Percentiles rank a stretch among this genome's conserved stretches.
Evolutionary conservation across 1,284 basidiomycete genomes (phyloP).

Genomic region (Trichosporon asahii): DNA sequence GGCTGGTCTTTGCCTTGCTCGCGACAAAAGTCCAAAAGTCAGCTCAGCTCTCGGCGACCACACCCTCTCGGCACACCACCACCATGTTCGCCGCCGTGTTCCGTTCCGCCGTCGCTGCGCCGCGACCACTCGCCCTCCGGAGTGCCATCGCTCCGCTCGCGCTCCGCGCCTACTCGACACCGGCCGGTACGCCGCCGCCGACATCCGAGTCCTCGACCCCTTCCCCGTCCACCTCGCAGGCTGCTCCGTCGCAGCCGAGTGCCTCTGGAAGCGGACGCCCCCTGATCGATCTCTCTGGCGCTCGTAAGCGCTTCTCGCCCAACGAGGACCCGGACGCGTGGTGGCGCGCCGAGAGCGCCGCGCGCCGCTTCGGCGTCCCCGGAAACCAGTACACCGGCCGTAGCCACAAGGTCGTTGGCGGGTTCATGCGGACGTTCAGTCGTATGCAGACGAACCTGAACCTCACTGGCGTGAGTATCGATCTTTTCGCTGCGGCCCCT

Average conservation of each 20-base stretch:
- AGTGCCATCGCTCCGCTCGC: background rate
- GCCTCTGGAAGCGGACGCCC: background rate
- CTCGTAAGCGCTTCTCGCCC: background rate
- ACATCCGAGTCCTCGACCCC: background rate
- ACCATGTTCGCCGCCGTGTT: background rate
- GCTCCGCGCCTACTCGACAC: background rate
- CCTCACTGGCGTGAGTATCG: background rate
- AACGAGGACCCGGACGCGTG: constrained; percentile 23
- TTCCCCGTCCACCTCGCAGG: background rate
- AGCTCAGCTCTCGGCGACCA: background rate
- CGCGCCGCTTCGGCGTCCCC: constrained; percentile 16
- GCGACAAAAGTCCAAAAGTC: background rate
- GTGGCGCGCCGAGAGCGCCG: constrained; percentile 17
- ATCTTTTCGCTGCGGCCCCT: too few relatives aligned
- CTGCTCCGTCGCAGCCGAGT: background rate
- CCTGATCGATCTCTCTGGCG: background rate
- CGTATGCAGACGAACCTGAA: constrained; percentile 20
- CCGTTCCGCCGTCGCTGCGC: background rate
- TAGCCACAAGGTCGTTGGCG: constrained; percentile 8
- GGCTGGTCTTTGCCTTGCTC: background rate
- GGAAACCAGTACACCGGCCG: constrained; percentile 33
- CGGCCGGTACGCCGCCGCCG: background rate
- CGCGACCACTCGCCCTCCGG: background rate
- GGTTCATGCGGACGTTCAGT: constrained; percentile 23
- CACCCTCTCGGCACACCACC: background rate